Conservation (phyloP, 78 protist genomes). For the Monosiga brevicollis region DNA sequence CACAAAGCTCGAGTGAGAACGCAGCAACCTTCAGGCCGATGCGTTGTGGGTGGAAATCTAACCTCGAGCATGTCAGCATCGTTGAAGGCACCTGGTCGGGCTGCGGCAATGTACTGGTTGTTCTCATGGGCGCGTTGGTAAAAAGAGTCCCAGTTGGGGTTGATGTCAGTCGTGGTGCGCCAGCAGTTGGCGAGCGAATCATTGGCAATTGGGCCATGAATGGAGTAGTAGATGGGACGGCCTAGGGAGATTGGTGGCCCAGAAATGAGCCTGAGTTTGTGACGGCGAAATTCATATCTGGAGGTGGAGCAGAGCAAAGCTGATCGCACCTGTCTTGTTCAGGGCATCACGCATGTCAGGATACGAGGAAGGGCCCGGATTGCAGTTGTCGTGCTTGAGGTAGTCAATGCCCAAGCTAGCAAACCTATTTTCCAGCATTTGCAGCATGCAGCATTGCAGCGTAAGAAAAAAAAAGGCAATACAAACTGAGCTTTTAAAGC, state of each 20-base stretch:
- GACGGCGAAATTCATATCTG: background rate
- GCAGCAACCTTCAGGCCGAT: too few relatives aligned
- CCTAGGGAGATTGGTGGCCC: background rate
- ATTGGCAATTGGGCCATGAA: conserved; percentile 6
- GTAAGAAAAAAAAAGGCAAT: too few relatives aligned
- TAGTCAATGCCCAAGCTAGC: conserved; percentile 28
- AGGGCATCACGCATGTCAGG: conserved; percentile 54
- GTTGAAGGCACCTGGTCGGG: background rate
- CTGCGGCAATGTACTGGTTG: background rate
- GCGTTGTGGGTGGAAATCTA: too few relatives aligned
- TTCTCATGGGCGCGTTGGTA: too few relatives aligned
- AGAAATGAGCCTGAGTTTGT: background rate
- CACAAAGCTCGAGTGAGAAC: too few relatives aligned
- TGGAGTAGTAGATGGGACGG: background rate
- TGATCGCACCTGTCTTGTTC: conserved; percentile 27
- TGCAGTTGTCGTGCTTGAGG: conserved; percentile 64
- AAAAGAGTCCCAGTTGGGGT: conserved; percentile 1
- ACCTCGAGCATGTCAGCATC: background rate
- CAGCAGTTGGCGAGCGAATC: conserved; percentile 47
- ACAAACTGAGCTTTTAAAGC: too few relatives aligned
- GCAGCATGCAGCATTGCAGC: too few relatives aligned
- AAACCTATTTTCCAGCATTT: too few relatives aligned
- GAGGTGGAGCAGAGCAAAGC: background rate
- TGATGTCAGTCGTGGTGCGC: conserved; percentile 52
- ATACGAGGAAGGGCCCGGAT: conserved; percentile 24